phyloP scores from a whole-genome alignment of 306 rosid genomes.

The Myrica gale region DNA sequence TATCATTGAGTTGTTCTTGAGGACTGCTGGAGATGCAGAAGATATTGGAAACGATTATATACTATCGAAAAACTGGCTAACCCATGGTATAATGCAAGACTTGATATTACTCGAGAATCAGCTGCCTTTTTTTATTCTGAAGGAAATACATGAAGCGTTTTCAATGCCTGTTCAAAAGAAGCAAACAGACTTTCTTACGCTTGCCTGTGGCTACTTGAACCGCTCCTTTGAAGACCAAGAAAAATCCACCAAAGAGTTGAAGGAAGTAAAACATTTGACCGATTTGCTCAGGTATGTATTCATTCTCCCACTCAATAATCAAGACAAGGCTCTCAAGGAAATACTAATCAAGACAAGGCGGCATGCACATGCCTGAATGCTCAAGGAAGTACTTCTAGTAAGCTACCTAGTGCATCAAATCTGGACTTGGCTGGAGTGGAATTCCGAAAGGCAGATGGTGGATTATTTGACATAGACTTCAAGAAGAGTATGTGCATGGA shows the following conservation, averaged over 20 bases:
- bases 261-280: not conserved
- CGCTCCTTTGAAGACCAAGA: no score
- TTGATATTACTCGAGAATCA: conserved; percentile 37
- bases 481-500: not conserved
- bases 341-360: no score
- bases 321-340: no score
- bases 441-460: not conserved
- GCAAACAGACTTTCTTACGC: not conserved
- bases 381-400: not conserved
- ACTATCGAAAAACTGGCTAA: not conserved
- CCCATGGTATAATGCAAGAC: conserved; percentile 15
- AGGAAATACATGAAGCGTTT: not conserved
- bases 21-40: accelerated
- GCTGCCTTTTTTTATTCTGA: conserved; percentile 26
- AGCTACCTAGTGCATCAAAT: conserved; percentile 2
- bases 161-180: no score
- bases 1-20: conserved; percentile 27
- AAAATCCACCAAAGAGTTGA: not conserved
- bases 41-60: not conserved
- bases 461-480: not conserved
- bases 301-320: no score
- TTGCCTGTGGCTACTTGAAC: not conserved
- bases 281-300: not conserved
- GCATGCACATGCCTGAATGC: no score
- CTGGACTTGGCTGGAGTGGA: conserved; percentile 6